Evolutionary conservation across 306 rosid genomes (phyloP).

Genomic region (Pyrus bretschneideri): DNA sequence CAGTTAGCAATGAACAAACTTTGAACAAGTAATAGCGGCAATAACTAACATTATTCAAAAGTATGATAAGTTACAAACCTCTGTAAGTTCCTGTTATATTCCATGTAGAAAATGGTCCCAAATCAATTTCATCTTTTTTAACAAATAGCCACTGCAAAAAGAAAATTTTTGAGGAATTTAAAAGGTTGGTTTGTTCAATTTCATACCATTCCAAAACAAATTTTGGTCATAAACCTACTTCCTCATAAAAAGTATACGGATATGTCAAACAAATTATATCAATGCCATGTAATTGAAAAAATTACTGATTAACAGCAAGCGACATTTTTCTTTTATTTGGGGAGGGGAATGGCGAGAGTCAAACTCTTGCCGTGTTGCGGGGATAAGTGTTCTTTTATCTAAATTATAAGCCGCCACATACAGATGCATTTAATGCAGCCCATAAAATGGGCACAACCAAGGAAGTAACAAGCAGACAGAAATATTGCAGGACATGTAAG

Average conservation of each 20-base stretch:
- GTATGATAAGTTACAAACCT: constrained; percentile 46
- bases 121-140: constrained; percentile 73
- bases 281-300: background rate
- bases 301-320: background rate
- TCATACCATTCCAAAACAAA: constrained; percentile 7
- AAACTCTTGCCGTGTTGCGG: background rate
- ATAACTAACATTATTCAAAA: background rate
- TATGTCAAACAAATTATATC: background rate
- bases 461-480: background rate
- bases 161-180: constrained; percentile 12
- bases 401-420: background rate
- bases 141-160: constrained; percentile 81
- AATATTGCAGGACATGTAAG: background rate
- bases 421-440: background rate
- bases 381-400: background rate
- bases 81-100: constrained; percentile 91
- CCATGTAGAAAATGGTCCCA: constrained; percentile 89
- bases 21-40: background rate
- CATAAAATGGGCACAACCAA: background rate
- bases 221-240: background rate
- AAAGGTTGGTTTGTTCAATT: constrained; percentile 16
- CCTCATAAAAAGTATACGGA: background rate
- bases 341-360: background rate
- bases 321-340: background rate
- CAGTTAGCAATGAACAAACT: background rate